Evolutionary conservation across 2,329 filamentous ascomycete genomes (phyloP).

Genomic region (Amphichorda felina): DNA sequence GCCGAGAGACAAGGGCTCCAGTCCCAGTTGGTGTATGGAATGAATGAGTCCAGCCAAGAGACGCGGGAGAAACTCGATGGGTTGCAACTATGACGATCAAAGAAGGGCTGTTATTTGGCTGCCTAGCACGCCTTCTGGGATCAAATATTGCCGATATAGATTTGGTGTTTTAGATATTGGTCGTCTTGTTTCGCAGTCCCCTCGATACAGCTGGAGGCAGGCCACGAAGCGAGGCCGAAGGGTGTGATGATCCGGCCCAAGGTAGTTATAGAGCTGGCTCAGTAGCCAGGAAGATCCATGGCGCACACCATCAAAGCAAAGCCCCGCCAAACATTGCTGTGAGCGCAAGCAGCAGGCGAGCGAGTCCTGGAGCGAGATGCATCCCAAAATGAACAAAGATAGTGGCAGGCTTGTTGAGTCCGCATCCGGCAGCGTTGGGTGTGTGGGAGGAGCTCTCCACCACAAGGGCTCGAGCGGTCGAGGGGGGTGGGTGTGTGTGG

Average conservation of each 20-base stretch:
- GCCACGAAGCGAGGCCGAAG: background rate
- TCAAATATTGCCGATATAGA: conserved; percentile 11
- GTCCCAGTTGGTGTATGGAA: conserved; percentile 19
- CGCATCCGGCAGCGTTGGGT: background rate
- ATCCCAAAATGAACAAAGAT: conserved; percentile 1
- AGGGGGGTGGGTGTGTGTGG: background rate
- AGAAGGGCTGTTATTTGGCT: background rate
- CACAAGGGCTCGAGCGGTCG: background rate
- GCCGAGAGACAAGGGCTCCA: conserved; percentile 21
- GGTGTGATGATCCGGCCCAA: background rate
- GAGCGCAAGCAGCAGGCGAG: no score
- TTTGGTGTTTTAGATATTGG: conserved; percentile 12
- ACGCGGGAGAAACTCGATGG: conserved; percentile 14
- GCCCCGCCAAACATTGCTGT: no score
- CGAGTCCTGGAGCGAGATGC: background rate
- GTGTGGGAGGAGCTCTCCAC: background rate
- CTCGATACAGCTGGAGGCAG: conserved; percentile 2
- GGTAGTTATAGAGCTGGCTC: conserved; percentile 2
- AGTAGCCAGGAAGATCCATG: no score
- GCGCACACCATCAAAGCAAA: no score
- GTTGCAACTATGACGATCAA: conserved; percentile 8
- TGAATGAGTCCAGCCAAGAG: conserved; percentile 11
- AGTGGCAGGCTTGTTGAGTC: background rate
- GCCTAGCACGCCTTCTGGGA: background rate
- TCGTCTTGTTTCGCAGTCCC: conserved; percentile 8